These are phyloP conservation scores for Ophiostoma sp. DNA, from an alignment of 2,329 filamentous ascomycete species.

Conservation along the genomic window DNA sequence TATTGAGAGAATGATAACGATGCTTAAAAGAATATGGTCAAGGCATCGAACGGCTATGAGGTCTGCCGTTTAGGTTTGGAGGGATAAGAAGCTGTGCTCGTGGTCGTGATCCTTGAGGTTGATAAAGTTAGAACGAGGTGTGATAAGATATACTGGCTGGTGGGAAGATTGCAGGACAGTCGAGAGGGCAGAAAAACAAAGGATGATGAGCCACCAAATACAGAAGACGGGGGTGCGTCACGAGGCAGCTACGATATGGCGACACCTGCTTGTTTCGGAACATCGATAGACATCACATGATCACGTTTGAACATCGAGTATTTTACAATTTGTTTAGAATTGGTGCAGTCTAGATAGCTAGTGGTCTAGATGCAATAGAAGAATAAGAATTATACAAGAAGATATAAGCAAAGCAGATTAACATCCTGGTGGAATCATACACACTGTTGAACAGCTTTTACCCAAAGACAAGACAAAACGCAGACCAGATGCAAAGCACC, in stretches of 20 bases:
- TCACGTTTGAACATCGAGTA: background rate
- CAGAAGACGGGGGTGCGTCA: background rate
- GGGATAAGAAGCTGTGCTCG: background rate
- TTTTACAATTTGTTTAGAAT: background rate
- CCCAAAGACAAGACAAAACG: background rate
- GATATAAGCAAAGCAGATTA: background rate
- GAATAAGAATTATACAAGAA: constrained; percentile 12
- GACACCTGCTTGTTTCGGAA: background rate
- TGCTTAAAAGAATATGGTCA: background rate
- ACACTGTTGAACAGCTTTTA: constrained; percentile 15
- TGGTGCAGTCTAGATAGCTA: background rate
- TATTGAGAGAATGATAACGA: background rate
- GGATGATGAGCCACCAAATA: background rate
- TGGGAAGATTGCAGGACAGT: too few species aligned
- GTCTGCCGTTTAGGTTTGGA: background rate
- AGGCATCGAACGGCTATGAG: background rate
- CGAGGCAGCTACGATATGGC: background rate
- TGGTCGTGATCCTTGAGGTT: background rate
- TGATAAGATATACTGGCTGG: too few species aligned
- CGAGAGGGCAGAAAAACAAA: background rate
- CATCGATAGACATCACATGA: background rate
- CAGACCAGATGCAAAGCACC: background rate
- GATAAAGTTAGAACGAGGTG: background rate
- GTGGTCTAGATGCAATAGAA: background rate
- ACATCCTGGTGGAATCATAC: constrained; percentile 9